These are phyloP conservation scores for Penium margaritaceum DNA, from an alignment of 139 green algal genomes.

Conservation along the genomic window DNA sequence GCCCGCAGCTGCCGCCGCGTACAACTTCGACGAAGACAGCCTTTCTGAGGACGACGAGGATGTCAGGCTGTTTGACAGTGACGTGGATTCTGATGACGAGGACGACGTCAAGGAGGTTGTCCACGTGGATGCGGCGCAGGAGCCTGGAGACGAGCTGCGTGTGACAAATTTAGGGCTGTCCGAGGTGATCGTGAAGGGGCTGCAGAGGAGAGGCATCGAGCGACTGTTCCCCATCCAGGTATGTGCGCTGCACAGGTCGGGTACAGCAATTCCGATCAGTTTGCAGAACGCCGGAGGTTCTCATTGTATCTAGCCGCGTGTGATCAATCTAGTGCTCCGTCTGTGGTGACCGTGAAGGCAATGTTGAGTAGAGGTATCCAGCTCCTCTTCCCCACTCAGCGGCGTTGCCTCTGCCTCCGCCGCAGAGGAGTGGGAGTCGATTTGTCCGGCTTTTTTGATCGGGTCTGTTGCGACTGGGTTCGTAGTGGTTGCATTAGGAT, in stretches of 20 bases:
- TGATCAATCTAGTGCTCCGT: neutral
- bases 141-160: slow-evolving; percentile 11
- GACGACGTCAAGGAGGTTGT: neutral
- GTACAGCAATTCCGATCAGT: neutral
- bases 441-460: neutral
- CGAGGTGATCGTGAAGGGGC: slow-evolving; percentile 19
- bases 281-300: neutral
- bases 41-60: too few species aligned
- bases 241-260: neutral
- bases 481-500: too few species aligned
- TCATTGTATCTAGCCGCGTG: neutral
- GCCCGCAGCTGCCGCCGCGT: too few species aligned
- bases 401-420: neutral
- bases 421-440: neutral
- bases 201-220: slow-evolving; percentile 22
- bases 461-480: neutral
- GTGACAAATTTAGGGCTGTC: slow-evolving; percentile 22
- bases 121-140: slow-evolving; percentile 11
- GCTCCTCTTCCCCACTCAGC: neutral
- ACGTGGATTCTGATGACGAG: slow-evolving; percentile 8
- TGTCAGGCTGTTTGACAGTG: slow-evolving; percentile 11
- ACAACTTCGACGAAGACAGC: too few species aligned
- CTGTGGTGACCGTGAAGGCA: neutral
- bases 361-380: neutral
- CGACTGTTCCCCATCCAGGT: slow-evolving; percentile 44